These are phyloP conservation scores for Penicillium griseofulvum DNA, from an alignment of 2,329 filamentous ascomycete genomes.

Conservation along the genomic window DNA sequence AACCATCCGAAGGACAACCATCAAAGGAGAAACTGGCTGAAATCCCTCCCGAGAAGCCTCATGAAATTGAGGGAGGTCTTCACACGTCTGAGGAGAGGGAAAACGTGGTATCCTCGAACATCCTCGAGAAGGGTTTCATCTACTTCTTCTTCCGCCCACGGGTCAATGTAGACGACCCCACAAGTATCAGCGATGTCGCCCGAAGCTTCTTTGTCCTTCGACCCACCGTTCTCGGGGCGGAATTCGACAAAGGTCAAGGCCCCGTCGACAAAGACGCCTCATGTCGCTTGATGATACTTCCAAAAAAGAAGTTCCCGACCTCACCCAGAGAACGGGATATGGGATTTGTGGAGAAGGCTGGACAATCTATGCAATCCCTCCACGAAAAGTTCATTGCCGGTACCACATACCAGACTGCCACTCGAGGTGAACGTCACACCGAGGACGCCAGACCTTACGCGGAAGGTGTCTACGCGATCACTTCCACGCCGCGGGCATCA, in stretches of 20 bases:
- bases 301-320: slow-evolving; percentile 78
- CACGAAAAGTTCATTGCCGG: slow-evolving; percentile 68
- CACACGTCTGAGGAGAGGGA: slow-evolving; percentile 52
- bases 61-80: slow-evolving; percentile 42
- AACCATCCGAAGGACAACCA: slow-evolving; percentile 9
- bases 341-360: slow-evolving; percentile 76
- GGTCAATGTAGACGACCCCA: slow-evolving; percentile 69
- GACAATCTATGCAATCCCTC: slow-evolving; percentile 64
- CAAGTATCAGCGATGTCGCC: slow-evolving; percentile 68
- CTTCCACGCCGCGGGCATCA: slow-evolving; percentile 65
- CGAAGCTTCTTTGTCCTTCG: slow-evolving; percentile 77
- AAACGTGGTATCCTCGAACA: slow-evolving; percentile 55
- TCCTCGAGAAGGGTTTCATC: slow-evolving; percentile 83
- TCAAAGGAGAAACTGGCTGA: slow-evolving; percentile 13
- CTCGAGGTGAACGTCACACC: slow-evolving; percentile 64
- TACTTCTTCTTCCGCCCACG: slow-evolving; percentile 87
- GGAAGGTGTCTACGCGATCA: slow-evolving; percentile 82
- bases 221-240: slow-evolving; percentile 67
- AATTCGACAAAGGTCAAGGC: slow-evolving; percentile 56
- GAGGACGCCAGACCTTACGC: slow-evolving; percentile 73
- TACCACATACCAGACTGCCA: slow-evolving; percentile 72
- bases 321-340: slow-evolving; percentile 70
- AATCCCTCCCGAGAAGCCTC: slow-evolving; percentile 6
- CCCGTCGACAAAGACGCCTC: slow-evolving; percentile 56
- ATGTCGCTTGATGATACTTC: slow-evolving; percentile 71